phyloP scores from a whole-genome alignment of 164 flowering plant genomes.

The Aristolochia fimbriata region DNA sequence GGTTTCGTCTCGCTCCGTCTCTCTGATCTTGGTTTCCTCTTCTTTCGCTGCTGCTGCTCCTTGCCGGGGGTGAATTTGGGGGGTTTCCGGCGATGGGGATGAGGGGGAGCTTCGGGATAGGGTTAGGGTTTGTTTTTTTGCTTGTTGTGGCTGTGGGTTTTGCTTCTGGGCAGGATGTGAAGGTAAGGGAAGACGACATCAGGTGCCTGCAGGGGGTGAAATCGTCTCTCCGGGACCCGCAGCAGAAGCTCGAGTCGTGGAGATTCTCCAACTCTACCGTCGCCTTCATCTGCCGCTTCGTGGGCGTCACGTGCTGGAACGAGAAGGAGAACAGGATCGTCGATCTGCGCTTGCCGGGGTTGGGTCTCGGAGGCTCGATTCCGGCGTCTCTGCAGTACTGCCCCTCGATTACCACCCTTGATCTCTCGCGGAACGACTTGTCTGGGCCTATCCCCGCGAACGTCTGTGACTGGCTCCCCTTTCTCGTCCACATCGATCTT shows the following conservation, averaged over 20 bases:
- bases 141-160: too few species aligned
- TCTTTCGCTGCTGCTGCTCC: too few species aligned
- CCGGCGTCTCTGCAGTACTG: constrained; percentile 21
- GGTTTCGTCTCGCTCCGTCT: too few species aligned
- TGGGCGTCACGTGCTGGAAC: constrained; percentile 28
- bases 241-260: constrained; percentile 15
- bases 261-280: constrained; percentile 15
- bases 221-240: constrained; percentile 11
- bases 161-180: too few species aligned
- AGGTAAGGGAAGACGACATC: constrained; percentile 16
- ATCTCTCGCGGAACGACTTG: constrained; percentile 19
- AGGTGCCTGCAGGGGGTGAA: constrained; percentile 19
- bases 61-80: too few species aligned
- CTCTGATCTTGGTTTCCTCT: too few species aligned
- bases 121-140: too few species aligned
- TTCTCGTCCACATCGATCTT: constrained; percentile 21
- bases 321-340: constrained; percentile 20
- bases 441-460: constrained; percentile 19
- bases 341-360: constrained; percentile 10
- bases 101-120: too few species aligned
- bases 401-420: constrained; percentile 14
- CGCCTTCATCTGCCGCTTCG: constrained; percentile 22
- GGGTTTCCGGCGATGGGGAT: too few species aligned
- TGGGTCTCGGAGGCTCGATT: constrained; percentile 10
- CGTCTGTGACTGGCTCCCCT: constrained; percentile 25